Evolutionary conservation across 441 rosid species (phyloP).

Genomic region (Populus trichocarpa): DNA sequence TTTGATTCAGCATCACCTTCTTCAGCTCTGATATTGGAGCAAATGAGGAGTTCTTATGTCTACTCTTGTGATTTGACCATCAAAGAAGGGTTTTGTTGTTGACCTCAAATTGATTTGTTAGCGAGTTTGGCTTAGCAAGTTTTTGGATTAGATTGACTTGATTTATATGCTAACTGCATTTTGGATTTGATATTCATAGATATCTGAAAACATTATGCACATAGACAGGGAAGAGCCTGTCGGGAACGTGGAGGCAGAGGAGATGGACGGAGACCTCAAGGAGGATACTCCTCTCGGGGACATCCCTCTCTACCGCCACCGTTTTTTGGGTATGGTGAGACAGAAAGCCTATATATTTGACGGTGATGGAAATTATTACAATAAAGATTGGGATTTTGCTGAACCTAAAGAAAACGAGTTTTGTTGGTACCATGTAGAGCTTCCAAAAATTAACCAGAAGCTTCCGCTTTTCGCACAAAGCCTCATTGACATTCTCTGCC

Average conservation of each 20-base stretch:
- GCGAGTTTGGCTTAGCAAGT: not conserved
- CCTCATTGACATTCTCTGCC: conserved; percentile 86
- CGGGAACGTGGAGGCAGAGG: conserved; percentile 45
- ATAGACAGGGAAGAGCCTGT: conserved; percentile 32
- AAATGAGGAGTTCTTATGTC: not conserved
- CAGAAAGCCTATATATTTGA: conserved; percentile 83
- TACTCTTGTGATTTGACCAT: not conserved
- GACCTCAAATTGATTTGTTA: not conserved
- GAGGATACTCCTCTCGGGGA: conserved; percentile 25
- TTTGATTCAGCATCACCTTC: not conserved
- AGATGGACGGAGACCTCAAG: conserved; percentile 37
- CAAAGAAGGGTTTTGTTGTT: not conserved
- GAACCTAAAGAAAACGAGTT: conserved; percentile 72
- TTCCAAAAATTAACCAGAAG: conserved; percentile 75
- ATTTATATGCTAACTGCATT: not conserved
- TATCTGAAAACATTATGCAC: conserved; percentile 39
- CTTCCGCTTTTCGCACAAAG: conserved; percentile 82
- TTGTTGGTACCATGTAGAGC: conserved; percentile 94
- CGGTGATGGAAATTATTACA: conserved; percentile 63
- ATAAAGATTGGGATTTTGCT: conserved; percentile 77
- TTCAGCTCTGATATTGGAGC: not conserved
- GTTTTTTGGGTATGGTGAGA: conserved; percentile 64
- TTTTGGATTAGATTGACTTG: conserved; percentile 7
- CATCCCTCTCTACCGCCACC: conserved; percentile 21
- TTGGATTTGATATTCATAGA: conserved; percentile 10